A percentile compares a stretch with the other conserved stretches of the same genome.
phyloP scores from a whole-genome alignment of 805 yeast species.

The Saccharomyces mikatae region DNA sequence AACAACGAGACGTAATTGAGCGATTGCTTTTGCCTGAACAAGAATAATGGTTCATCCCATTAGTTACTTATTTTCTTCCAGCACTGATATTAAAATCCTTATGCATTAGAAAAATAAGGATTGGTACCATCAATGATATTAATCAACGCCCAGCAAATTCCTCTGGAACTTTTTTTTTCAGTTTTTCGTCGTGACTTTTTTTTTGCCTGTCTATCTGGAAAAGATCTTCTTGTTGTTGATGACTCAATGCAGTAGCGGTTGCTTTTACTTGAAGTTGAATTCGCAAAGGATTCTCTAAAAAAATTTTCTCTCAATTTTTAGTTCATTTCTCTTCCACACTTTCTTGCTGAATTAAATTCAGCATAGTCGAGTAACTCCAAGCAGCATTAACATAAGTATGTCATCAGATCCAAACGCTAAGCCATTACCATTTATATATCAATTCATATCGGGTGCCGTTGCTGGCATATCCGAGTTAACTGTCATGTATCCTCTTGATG shows the following conservation, averaged over 20 bases:
- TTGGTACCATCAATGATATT: not conserved
- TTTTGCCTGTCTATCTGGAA: not conserved
- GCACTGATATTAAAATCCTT: not conserved
- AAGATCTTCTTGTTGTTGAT: not conserved
- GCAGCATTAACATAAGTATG: not conserved
- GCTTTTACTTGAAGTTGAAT: not conserved
- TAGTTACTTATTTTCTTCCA: not conserved
- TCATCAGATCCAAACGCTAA: not conserved
- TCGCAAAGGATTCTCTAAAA: not conserved
- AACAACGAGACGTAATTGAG: not conserved
- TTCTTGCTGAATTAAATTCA: not conserved
- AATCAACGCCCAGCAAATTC: not conserved
- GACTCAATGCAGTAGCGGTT: not conserved
- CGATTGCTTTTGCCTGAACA: not conserved
- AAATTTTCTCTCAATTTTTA: not conserved
- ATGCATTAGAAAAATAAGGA: not conserved
- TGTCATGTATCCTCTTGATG: conserved; percentile 92
- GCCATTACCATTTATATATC: conserved; percentile 79
- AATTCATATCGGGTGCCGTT: conserved; percentile 81
- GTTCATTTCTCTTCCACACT: not conserved
- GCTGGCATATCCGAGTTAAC: conserved; percentile 95
- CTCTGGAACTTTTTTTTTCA: not conserved
- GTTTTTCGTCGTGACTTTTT: not conserved
- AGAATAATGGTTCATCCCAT: not conserved
- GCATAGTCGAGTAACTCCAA: not conserved